Evolutionary conservation across 192 early-diverging fungal genomes (phyloP).

Genomic region (Coemansia sp.): DNA sequence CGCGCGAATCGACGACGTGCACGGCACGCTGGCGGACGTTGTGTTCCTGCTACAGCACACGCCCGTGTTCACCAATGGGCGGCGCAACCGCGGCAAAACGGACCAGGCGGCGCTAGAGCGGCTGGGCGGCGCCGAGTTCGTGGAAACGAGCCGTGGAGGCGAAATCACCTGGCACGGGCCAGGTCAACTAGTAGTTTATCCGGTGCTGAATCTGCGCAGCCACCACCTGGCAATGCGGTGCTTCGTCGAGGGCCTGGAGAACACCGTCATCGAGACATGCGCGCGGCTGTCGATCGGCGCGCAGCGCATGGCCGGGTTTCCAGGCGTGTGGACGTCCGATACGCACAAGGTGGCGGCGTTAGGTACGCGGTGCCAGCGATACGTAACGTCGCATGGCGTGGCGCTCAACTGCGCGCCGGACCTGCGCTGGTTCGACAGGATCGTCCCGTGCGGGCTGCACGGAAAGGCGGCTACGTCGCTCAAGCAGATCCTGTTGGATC

Average conservation of each 20-base stretch:
- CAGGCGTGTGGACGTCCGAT: slow-evolving; percentile 88
- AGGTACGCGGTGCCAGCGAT: slow-evolving; percentile 84
- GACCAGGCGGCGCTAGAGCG: slow-evolving; percentile 54
- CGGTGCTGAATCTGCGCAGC: slow-evolving; percentile 76
- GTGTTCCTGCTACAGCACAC: slow-evolving; percentile 79
- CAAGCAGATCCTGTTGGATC: neutral
- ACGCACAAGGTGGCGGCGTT: slow-evolving; percentile 91
- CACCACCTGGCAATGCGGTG: slow-evolving; percentile 67
- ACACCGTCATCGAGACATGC: slow-evolving; percentile 73
- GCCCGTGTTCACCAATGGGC: slow-evolving; percentile 89
- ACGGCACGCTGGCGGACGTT: slow-evolving; percentile 41
- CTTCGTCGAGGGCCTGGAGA: slow-evolving; percentile 80
- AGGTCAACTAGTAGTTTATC: slow-evolving; percentile 95
- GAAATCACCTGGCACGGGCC: slow-evolving; percentile 97
- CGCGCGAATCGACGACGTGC: slow-evolving; percentile 53
- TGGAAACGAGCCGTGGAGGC: slow-evolving; percentile 81
- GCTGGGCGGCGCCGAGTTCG: slow-evolving; percentile 39
- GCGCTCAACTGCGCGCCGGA: slow-evolving; percentile 93
- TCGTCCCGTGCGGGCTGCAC: slow-evolving; percentile 84
- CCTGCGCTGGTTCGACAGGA: slow-evolving; percentile 83
- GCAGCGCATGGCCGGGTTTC: slow-evolving; percentile 61
- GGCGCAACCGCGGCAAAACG: slow-evolving; percentile 67
- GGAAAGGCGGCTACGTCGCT: slow-evolving; percentile 81
- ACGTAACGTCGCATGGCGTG: slow-evolving; percentile 90
- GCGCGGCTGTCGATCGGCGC: slow-evolving; percentile 64